These are phyloP conservation scores for Lentinus polychrous DNA, from an alignment of 1,284 basidiomycete species.

Conservation along the genomic window DNA sequence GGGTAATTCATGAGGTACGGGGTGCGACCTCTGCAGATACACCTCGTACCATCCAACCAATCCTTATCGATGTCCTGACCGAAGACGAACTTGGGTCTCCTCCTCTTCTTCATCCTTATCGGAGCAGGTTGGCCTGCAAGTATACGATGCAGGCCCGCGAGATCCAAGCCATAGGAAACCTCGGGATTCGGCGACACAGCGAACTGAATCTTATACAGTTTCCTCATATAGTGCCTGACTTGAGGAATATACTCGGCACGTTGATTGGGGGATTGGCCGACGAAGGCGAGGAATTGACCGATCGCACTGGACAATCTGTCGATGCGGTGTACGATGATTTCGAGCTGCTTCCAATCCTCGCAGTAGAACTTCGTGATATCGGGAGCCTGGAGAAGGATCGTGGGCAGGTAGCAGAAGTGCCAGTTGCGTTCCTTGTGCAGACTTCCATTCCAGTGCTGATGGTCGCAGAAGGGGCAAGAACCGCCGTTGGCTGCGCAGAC, in stretches of 20 bases:
- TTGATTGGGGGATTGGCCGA: conserved; percentile 60
- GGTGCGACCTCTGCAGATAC: conserved; percentile 70
- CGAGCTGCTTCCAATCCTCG: conserved; percentile 67
- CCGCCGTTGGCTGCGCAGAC: conserved; percentile 78
- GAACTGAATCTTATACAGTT: conserved; percentile 78
- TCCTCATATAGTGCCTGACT: conserved; percentile 81
- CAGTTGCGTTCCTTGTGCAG: conserved; percentile 73
- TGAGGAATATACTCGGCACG: conserved; percentile 67
- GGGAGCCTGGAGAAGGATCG: conserved; percentile 59
- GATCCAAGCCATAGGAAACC: conserved; percentile 71
- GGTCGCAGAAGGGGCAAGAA: conserved; percentile 82
- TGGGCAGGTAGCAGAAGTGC: conserved; percentile 73
- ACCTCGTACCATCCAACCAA: conserved; percentile 69
- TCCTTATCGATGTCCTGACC: conserved; percentile 70
- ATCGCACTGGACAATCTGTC: conserved; percentile 67
- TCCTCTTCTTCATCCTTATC: conserved; percentile 48
- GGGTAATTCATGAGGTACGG: conserved; percentile 51
- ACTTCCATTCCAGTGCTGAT: conserved; percentile 81
- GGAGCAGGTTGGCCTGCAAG: conserved; percentile 58
- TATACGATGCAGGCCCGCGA: conserved; percentile 72
- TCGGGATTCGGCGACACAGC: conserved; percentile 71
- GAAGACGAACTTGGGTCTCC: conserved; percentile 65
- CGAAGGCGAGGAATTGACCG: conserved; percentile 70
- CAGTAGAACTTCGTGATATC: conserved; percentile 72
- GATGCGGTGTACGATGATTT: conserved; percentile 68